A percentile compares a stretch with the other conserved stretches of the same genome.
Evolutionary conservation across 352 stramenopile species (phyloP).

Genomic region (Pythium pyrilobum): DNA sequence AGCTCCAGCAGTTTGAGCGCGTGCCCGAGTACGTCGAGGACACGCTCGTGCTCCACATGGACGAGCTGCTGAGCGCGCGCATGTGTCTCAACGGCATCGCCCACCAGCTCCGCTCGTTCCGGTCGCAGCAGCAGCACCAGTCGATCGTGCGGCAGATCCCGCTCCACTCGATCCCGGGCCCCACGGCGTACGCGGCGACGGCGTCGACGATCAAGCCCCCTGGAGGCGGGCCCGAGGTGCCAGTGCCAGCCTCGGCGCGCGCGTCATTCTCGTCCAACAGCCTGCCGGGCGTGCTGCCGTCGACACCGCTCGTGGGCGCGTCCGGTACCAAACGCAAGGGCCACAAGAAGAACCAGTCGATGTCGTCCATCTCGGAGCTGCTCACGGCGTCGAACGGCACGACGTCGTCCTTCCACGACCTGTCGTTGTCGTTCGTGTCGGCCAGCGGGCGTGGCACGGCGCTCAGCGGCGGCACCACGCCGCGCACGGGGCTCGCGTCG

Average conservation of each 20-base stretch:
- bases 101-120: slow-evolving; percentile 67
- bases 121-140: slow-evolving; percentile 39
- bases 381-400: slow-evolving; percentile 35
- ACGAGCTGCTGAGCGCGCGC: slow-evolving; percentile 67
- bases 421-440: slow-evolving; percentile 33
- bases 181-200: slow-evolving; percentile 19
- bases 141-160: slow-evolving; percentile 21
- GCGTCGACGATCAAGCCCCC: slow-evolving; percentile 1
- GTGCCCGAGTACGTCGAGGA: slow-evolving; percentile 73
- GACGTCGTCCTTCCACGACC: slow-evolving; percentile 62
- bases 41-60: slow-evolving; percentile 52
- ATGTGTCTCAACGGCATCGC: slow-evolving; percentile 72
- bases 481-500: slow-evolving; percentile 63
- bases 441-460: slow-evolving; percentile 24
- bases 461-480: slow-evolving; percentile 49
- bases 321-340: slow-evolving; percentile 49
- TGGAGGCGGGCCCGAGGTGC: not conserved
- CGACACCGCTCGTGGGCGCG: slow-evolving; percentile 22
- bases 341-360: slow-evolving; percentile 88
- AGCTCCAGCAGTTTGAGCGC: slow-evolving; percentile 75
- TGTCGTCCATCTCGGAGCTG: slow-evolving; percentile 85
- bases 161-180: slow-evolving; percentile 18
- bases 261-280: slow-evolving; percentile 25
- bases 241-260: not conserved
- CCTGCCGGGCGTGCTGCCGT: slow-evolving; percentile 27